Conservation (phyloP, 352 stramenopile species). For the Phytophthora sansomeana region DNA sequence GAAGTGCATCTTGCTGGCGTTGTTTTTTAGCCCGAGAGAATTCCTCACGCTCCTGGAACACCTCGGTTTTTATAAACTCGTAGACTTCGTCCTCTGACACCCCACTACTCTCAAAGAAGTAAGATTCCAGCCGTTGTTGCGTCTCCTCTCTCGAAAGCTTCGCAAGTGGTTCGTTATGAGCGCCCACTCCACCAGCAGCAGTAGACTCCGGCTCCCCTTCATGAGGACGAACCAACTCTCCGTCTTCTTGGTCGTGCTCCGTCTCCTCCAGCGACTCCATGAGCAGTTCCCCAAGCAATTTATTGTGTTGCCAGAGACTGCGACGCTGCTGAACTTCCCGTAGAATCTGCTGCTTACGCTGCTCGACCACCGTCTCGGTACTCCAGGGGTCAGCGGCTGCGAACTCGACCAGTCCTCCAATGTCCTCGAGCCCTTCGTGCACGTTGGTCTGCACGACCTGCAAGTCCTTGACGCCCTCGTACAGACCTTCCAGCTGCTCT, state of each 20-base stretch:
- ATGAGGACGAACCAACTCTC: conserved; percentile 17
- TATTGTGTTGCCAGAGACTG: conserved; percentile 62
- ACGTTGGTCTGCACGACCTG: conserved; percentile 52
- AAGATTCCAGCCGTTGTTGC: conserved; percentile 46
- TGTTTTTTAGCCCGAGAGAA: conserved; percentile 37
- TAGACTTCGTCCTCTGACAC: conserved; percentile 45
- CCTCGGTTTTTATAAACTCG: conserved; percentile 42
- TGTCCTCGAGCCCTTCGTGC: conserved; percentile 41
- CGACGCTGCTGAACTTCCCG: conserved; percentile 48
- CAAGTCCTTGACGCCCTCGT: conserved; percentile 54
- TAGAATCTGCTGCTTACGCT: conserved; percentile 40
- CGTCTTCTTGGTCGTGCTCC: conserved; percentile 31
- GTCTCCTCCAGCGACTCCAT: conserved; percentile 48
- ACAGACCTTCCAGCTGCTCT: conserved; percentile 42
- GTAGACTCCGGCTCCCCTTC: conserved; percentile 17
- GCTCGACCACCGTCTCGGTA: conserved; percentile 33
- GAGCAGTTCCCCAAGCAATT: conserved; percentile 53
- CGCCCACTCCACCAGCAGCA: conserved; percentile 11
- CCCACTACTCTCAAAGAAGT: conserved; percentile 47
- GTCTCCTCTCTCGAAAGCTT: conserved; percentile 50
- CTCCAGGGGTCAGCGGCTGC: conserved; percentile 41
- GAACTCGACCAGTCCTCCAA: conserved; percentile 50
- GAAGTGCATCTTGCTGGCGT: conserved; percentile 34
- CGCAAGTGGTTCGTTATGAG: conserved; percentile 23
- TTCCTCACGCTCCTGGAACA: conserved; percentile 38